Evolutionary conservation across 2,329 filamentous ascomycete genomes (phyloP), one percentile per base, ranked within the genome.

Genomic region (Botrytis elliptica): DNA sequence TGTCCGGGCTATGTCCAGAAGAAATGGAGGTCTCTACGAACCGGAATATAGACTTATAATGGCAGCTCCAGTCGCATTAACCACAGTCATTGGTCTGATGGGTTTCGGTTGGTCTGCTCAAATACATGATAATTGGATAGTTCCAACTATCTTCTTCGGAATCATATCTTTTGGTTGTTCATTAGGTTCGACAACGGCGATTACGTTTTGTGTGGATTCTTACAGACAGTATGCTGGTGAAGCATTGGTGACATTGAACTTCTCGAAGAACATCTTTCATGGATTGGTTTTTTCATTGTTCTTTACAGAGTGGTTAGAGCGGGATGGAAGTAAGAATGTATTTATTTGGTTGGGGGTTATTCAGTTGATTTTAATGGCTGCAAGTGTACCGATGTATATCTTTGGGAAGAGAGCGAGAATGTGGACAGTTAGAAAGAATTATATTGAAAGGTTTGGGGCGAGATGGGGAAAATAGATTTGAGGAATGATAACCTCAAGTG

Each of bases 191-290:
- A 98, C 95, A 0, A 98, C 95, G 0, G 88, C 93, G 33, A 97
- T 98, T 79, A 98, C 95, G 0, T 98, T 97, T 79, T 94, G 92
- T 72, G 94, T 98, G 12, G 95, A 98, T 83, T 94, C 91, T 77
- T 98, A 98, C 82, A 88, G 95, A 18, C 92, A 97, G 79, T 98
- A 97, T 82, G 95, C 95, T 0, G 95, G 94, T 33, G 95, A 98
- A 83, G 95, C 95, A 4, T 86, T 98, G 49, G 96, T 98, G 22
- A 98, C 95, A 33, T 85, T 98, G 77, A 98, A 98, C 80, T 96
- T 98, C 80, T 91, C 90, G 83, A 98, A 98, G 86, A 98, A 98
- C 81, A 88, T 98, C 72, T 88, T 98, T 40, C 95, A 98, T 79
- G 95, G 95, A 0, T 85, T 98, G 71, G 87, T 97, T 0, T 98